Percentiles rank a stretch among this genome's conserved stretches.
These are phyloP conservation scores for Solanum etuberosum DNA, from an alignment of 257 asterid genomes.

Conservation along the genomic window DNA sequence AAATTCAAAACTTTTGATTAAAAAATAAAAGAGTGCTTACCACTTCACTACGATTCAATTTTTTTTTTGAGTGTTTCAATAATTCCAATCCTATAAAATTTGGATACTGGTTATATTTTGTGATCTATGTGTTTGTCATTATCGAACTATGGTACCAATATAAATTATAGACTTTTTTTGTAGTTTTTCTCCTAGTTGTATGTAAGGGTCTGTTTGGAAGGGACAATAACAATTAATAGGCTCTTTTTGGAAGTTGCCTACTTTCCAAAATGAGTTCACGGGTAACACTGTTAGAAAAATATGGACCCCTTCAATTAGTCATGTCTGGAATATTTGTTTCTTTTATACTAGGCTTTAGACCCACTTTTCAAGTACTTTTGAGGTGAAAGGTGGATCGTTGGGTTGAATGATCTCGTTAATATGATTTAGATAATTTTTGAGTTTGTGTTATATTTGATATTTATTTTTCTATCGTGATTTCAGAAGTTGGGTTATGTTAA, in stretches of 20 bases:
- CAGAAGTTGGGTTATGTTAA: too few species aligned
- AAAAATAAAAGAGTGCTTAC: background rate
- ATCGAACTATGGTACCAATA: background rate
- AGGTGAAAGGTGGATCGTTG: background rate
- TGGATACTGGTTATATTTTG: background rate
- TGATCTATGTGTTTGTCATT: background rate
- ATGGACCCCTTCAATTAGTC: background rate
- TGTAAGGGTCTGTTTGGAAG: slow-evolving; percentile 15
- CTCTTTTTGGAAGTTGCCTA: slow-evolving; percentile 22
- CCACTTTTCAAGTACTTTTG: background rate
- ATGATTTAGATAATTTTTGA: too few species aligned
- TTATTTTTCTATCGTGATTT: too few species aligned
- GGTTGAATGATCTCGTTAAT: background rate
- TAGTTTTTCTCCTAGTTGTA: slow-evolving; percentile 4
- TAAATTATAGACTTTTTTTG: slow-evolving; percentile 2
- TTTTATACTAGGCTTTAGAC: background rate
- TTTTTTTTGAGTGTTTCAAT: background rate
- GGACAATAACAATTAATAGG: slow-evolving; percentile 3
- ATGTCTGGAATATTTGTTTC: background rate
- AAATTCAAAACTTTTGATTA: background rate
- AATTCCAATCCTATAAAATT: background rate
- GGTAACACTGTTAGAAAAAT: slow-evolving; percentile 12
- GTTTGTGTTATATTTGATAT: too few species aligned
- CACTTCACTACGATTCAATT: background rate
- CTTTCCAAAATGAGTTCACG: slow-evolving; percentile 49